Evolutionary conservation across 2,329 filamentous ascomycete genomes (phyloP), one percentile per base, ranked within the genome.

Genomic region (Epichloe coenophiala): DNA sequence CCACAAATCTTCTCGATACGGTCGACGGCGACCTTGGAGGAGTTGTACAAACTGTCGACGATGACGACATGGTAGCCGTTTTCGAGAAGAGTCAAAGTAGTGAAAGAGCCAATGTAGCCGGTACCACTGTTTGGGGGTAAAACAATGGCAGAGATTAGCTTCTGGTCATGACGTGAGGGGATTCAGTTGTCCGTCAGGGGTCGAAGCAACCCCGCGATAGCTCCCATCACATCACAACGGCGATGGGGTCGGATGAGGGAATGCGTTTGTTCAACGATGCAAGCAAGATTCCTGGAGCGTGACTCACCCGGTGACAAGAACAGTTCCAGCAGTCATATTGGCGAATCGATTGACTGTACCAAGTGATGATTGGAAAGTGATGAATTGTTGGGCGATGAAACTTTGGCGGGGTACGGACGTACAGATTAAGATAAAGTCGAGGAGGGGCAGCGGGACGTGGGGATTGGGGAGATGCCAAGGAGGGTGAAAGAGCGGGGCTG

Each of bases 61-160:
- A 98, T 88, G 67, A 98, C 86, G 56, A 98, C 93, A 68, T 97
- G 84, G 78, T 97, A 97, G 68, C 83, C 90, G 64, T 93, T 86
- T 65, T 96, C 78, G 59, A 98, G 87, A 27, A 98, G 86, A 49
- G 89, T 84, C 48, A 98, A 83, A 51, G 87, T 76, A 55, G 93
- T 98, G 77, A 97, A 97, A 47, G 91, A 97, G 67, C 93, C 93
- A 70, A 98, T 98, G 77, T 98, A 98, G 74, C 93, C 93, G 58
- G 90, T 95, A 64, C 93, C 93, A 78, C 93, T 96, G 66, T 53
- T 44, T 45, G 41, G 23, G 37, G 37, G n/a, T 6, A 60, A 59
- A 37, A 39, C 45, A 40, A 51, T 37, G 21, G 17, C 45, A 37
- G 21, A 43, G 46, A 54, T 63, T 53, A 62, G 60, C 54, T 31